Evolutionary conservation across 2,329 filamentous ascomycete genomes (phyloP).

Genomic region (Ceratocystis alfenasii): DNA sequence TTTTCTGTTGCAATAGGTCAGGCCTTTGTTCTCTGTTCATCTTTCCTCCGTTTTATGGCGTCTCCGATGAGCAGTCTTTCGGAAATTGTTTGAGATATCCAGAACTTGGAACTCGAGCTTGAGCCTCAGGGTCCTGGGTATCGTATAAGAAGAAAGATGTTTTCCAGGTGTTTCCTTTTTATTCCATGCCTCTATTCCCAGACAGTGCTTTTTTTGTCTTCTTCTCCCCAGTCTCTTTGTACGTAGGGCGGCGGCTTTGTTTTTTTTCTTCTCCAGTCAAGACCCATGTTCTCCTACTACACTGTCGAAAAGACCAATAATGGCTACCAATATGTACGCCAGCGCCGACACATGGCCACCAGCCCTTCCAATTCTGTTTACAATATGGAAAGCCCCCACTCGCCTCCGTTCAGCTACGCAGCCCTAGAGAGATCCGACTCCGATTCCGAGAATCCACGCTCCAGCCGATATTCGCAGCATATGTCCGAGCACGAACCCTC

Average conservation of each 20-base stretch:
- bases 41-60: not conserved
- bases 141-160: not conserved
- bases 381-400: not conserved
- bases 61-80: not conserved
- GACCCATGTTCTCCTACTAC: constrained; percentile 12
- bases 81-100: not conserved
- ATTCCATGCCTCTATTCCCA: not conserved
- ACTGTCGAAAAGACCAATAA: constrained; percentile 2
- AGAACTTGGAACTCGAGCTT: not conserved
- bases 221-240: not conserved
- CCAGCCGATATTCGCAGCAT: not conserved
- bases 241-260: not conserved
- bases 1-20: not conserved
- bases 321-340: constrained; percentile 12
- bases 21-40: not conserved
- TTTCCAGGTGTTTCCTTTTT: not conserved
- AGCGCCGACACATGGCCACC: not conserved
- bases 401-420: constrained; percentile 1
- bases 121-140: not conserved
- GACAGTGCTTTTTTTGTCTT: not conserved
- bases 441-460: not conserved
- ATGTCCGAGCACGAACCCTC: not conserved
- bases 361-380: not conserved
- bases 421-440: not conserved
- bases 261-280: not conserved